Evolutionary conservation across 2,329 filamentous ascomycete genomes (phyloP).

Genomic region (Pleurostoma richardsiae): DNA sequence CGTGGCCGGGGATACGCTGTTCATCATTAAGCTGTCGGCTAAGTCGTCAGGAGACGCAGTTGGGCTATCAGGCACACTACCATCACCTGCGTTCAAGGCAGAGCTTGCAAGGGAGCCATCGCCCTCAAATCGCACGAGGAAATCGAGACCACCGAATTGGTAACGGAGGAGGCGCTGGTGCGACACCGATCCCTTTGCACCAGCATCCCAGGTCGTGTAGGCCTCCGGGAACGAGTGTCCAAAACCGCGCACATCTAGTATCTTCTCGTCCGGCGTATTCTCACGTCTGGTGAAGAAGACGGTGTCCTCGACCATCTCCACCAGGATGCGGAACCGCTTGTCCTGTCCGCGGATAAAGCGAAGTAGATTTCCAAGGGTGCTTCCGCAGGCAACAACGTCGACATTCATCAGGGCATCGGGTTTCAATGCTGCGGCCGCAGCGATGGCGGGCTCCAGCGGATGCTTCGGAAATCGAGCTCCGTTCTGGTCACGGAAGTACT

Average conservation of each 20-base stretch:
- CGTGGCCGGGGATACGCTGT: not conserved
- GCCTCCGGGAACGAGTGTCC: constrained; percentile 63
- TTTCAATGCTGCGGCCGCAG: constrained; percentile 26
- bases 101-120: constrained; percentile 45
- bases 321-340: constrained; percentile 50
- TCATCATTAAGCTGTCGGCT: not conserved
- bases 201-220: constrained; percentile 58
- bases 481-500: constrained; percentile 50
- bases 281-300: constrained; percentile 61
- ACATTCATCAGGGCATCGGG: constrained; percentile 28
- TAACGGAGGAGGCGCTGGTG: constrained; percentile 61
- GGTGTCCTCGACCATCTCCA: constrained; percentile 49
- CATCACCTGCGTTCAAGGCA: not conserved
- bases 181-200: constrained; percentile 47
- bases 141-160: constrained; percentile 44
- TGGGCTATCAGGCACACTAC: not conserved
- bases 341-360: constrained; percentile 43
- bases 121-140: constrained; percentile 50
- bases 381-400: constrained; percentile 56
- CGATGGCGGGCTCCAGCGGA: constrained; percentile 44
- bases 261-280: constrained; percentile 51
- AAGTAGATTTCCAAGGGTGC: constrained; percentile 56
- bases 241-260: constrained; percentile 51
- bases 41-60: not conserved
- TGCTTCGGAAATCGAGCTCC: constrained; percentile 42